These are phyloP conservation scores for Eucalyptus curtisii DNA, from an alignment of 345 rosid species.

Conservation along the genomic window DNA sequence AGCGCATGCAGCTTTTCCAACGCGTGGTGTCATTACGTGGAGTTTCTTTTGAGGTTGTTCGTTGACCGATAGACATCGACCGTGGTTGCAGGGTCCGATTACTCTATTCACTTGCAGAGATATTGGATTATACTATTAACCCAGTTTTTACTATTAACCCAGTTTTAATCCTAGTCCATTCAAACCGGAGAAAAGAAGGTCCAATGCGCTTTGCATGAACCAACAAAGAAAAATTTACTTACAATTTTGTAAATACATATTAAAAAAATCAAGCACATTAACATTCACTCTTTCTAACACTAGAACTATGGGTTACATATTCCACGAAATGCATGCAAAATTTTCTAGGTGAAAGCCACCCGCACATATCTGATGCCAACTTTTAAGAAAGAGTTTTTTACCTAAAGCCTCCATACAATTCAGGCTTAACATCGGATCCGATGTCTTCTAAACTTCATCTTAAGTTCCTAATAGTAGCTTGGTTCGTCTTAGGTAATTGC, in stretches of 20 bases:
- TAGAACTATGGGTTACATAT: not conserved
- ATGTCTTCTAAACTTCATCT: not conserved
- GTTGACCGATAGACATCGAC: not conserved
- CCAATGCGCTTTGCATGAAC: not conserved
- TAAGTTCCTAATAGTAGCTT: not conserved
- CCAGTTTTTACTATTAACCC: not conserved
- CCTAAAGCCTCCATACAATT: not conserved
- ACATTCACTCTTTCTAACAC: not conserved
- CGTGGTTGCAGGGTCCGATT: not conserved
- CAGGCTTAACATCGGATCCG: not conserved
- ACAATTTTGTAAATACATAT: not conserved
- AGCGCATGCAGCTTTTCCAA: not conserved
- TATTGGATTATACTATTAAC: not conserved
- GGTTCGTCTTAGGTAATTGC: not conserved
- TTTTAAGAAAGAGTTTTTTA: not conserved
- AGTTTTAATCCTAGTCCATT: not conserved
- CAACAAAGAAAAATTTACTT: not conserved
- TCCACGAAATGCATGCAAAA: not conserved
- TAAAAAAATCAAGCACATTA: not conserved
- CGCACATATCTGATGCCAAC: not conserved
- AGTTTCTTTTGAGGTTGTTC: not conserved
- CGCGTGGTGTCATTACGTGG: not conserved
- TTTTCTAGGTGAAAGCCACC: not conserved
- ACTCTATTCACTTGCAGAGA: not conserved
- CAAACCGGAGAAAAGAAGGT: not conserved